These are phyloP conservation scores for Verticillium nonalfalfae DNA, from an alignment of 2,329 filamentous ascomycete species.

Conservation along the genomic window DNA sequence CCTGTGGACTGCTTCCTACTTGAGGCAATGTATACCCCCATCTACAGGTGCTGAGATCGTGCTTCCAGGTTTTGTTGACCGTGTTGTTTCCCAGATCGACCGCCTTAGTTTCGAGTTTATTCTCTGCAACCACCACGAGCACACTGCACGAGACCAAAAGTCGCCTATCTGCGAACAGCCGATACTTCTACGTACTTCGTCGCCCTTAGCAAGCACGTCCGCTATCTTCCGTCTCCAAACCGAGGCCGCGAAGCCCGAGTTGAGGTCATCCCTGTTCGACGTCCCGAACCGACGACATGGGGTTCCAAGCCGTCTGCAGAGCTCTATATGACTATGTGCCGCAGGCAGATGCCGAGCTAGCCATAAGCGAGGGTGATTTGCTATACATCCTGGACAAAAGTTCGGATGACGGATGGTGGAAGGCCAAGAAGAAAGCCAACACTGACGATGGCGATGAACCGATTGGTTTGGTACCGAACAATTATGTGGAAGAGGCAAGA, in stretches of 20 bases:
- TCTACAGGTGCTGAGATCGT: too few relatives aligned
- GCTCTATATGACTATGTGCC: slow-evolving; percentile 91
- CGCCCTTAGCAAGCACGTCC: background rate
- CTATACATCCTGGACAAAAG: slow-evolving; percentile 85
- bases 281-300: slow-evolving; percentile 51
- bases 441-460: slow-evolving; percentile 86
- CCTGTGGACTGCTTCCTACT: too few relatives aligned
- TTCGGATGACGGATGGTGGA: slow-evolving; percentile 82
- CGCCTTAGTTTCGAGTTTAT: background rate
- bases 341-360: slow-evolving; percentile 78
- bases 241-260: background rate
- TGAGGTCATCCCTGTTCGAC: background rate
- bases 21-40: too few relatives aligned
- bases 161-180: too few relatives aligned
- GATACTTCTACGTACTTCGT: background rate
- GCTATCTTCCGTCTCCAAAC: background rate
- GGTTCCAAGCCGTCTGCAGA: slow-evolving; percentile 84
- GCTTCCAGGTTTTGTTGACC: too few relatives aligned
- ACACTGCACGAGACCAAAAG: too few relatives aligned
- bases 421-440: slow-evolving; percentile 82
- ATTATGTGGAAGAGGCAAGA: slow-evolving; percentile 84
- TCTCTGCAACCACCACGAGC: background rate
- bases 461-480: slow-evolving; percentile 83
- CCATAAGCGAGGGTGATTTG: slow-evolving; percentile 78
- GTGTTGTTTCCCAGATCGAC: too few relatives aligned